Percentiles rank a stretch among this genome's conserved stretches.
phyloP scores from a whole-genome alignment of 2,329 filamentous ascomycete species.

The Aphanoascus verrucosus region DNA sequence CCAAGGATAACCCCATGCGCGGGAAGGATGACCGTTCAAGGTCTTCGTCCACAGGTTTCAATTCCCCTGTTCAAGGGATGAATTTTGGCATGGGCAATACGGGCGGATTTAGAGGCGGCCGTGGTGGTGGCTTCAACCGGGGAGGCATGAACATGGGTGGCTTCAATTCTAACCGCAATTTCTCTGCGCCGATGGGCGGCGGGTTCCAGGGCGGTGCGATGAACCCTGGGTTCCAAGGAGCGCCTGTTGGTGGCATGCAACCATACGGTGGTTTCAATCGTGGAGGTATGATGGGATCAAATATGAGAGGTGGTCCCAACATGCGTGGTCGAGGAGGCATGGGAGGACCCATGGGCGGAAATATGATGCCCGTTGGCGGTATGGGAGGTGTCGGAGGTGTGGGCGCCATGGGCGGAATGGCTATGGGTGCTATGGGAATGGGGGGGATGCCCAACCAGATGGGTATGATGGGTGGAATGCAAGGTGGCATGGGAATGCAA shows the following conservation, averaged over 20 bases:
- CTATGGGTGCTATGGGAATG: constrained; percentile 45
- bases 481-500: constrained; percentile 39
- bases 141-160: constrained; percentile 42
- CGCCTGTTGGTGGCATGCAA: constrained; percentile 44
- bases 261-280: constrained; percentile 37
- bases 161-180: constrained; percentile 40
- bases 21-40: constrained; percentile 50
- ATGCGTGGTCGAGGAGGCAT: constrained; percentile 43
- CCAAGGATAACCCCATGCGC: constrained; percentile 72
- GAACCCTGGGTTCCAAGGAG: constrained; percentile 36
- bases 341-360: constrained; percentile 45
- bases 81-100: constrained; percentile 34
- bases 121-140: constrained; percentile 43
- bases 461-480: constrained; percentile 46
- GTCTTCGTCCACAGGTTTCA: constrained; percentile 43
- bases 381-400: constrained; percentile 35
- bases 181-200: constrained; percentile 36
- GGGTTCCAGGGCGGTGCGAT: constrained; percentile 34
- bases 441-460: constrained; percentile 45
- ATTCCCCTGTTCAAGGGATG: constrained; percentile 32
- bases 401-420: constrained; percentile 42
- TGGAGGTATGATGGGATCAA: constrained; percentile 43
- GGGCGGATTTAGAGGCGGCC: constrained; percentile 45
- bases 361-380: constrained; percentile 29
- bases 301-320: constrained; percentile 23